Conservation (phyloP, 2,329 filamentous ascomycete species). For the Cercospora citrullina region DNA sequence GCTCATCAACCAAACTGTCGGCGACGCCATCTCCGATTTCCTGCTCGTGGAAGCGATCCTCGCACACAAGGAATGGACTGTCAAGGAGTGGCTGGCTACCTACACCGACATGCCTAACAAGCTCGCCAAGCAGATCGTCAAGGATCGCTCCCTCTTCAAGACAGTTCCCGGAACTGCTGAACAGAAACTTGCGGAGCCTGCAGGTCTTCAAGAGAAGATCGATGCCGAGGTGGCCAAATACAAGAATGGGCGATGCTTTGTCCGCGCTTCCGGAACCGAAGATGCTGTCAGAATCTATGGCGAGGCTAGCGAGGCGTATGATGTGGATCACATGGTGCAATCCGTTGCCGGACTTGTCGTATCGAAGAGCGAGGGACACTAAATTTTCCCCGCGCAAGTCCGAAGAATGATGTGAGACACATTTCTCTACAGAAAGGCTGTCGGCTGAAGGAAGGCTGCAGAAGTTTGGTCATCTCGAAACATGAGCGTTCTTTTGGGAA, state of each 20-base stretch:
- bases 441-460: not conserved
- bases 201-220: conserved; percentile 79
- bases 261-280: conserved; percentile 89
- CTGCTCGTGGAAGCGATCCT: conserved; percentile 94
- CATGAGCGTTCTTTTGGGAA: not conserved
- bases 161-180: conserved; percentile 79
- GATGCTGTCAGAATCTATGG: conserved; percentile 96
- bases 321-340: conserved; percentile 86
- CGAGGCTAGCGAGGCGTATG: conserved; percentile 83
- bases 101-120: conserved; percentile 95
- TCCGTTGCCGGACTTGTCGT: conserved; percentile 59
- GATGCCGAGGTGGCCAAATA: conserved; percentile 88
- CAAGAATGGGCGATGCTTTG: conserved; percentile 84
- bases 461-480: not conserved
- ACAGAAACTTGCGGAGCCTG: conserved; percentile 76
- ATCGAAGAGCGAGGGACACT: conserved; percentile 16
- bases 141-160: conserved; percentile 83
- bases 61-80: conserved; percentile 88
- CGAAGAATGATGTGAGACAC: not conserved
- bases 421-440: not conserved
- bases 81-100: conserved; percentile 83
- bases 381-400: not conserved
- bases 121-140: conserved; percentile 88
- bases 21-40: conserved; percentile 93
- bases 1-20: conserved; percentile 97